Base-by-base conservation (phyloP, 2,329 filamentous ascomycete genomes). In the Westerdykella aurantiaca region DNA sequence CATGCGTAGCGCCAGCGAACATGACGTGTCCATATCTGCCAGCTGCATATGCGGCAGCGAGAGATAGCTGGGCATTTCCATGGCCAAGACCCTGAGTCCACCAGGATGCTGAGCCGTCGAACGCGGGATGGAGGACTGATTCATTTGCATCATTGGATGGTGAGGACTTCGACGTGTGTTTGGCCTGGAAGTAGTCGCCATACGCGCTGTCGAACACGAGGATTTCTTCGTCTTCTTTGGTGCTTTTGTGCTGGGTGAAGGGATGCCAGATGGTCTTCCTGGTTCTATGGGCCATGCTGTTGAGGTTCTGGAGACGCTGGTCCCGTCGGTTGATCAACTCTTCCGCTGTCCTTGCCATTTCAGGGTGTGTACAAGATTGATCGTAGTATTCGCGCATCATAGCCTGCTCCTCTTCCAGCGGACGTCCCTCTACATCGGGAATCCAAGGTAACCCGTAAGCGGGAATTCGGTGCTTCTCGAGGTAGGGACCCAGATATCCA, bases 1-100 rank as follows among this genome's bases (percentile, higher is more conserved):
- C 78, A 53, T 94, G 86, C n/a, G 90, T 77, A 0, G 84, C 81
- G 7, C 82, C 82, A 0, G 86, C 85, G 57, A 94, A 93, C 85
- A 94, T 93, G 52, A 93, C 85, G 64, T 94, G 88, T 0, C 88
- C 88, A 57, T 93, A 94, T 22, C 87, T 77, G 6, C 88, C 87
- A 1, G 88, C 86, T 0, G 88, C 87, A 58, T 93, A 83, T 0
- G 88, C 85, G 2, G 87, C 86, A 0, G 85, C 81, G 1, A 93
- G 76, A 0, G 86, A 79, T 1, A 94, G 72, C 0, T 75, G 69
- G 0, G 86, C 79, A 53, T 87, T 89, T 5, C 82, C 85, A 52
- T 94, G 88, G 1, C 88, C 88, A 0, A 94, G 75, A 2, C 88
- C 88, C 66, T 94, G 88, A 0, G 88, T 94, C 88, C 88, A 94